Evolutionary conservation across 345 rosid species (phyloP), one percentile per base, ranked within the genome.

Genomic region (Noccaea bulbosa): DNA sequence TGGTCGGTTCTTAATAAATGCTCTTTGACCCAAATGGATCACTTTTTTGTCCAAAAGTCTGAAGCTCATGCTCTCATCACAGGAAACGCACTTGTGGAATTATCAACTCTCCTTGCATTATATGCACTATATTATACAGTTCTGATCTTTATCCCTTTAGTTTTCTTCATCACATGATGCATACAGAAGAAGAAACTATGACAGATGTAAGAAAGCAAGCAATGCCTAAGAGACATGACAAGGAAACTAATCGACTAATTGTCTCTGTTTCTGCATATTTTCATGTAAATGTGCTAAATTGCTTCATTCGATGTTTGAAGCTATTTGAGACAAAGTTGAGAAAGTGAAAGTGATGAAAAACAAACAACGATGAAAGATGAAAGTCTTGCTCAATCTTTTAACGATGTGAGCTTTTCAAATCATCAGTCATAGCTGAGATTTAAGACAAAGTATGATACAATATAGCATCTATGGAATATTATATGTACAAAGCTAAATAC

Each of bases 401-500:
- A 2, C 5, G 39, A 37, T 15, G 24, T 7, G 10, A 37, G 44
- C 5, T 9, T 17, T 11, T 57, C 15, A 37, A 37, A 37, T 37
- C 30, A 10, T 17, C 39, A 38, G 6, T 11, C 6, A 10, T 20
- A 6, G 62, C 45, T 37, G 66, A 61, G 50, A 61, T 61, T 17
- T 61, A 43, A 43, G 24, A 61, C 65, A 61, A 37, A 30, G 38
- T 44, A 61, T 44, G 52, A 6, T 30, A 30, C 39, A 65, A 20
- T 27, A 37, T 41, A 22, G 7, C 51, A 72, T 54, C 57, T 63
- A 73, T 14, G 47, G 47, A 50, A 33, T 66, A 67, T 58, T 50
- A 73, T 50, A 73, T 65, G 60, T 39, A 73, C 72, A 73, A 20
- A 9, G 11, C 41, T 7, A 56, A 4, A 43, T 66, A 58, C 51